A percentile compares a stretch with the other conserved stretches of the same genome.
phyloP scores from a whole-genome alignment of 2,329 filamentous ascomycete species.

The Alternaria conjuncta region DNA sequence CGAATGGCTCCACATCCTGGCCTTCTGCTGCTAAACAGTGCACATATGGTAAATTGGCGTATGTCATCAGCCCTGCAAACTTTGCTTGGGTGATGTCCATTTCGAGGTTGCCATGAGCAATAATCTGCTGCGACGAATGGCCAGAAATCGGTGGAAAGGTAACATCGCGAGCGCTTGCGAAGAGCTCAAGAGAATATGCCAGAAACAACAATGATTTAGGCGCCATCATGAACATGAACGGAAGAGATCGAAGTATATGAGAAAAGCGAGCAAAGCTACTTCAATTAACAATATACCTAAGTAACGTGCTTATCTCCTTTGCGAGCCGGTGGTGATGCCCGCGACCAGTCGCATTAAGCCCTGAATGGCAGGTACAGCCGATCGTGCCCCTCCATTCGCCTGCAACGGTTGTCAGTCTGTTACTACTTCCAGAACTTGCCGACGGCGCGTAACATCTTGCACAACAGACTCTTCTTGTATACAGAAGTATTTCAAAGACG shows the following conservation, averaged over 20 bases:
- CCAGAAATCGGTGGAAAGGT: conserved; percentile 51
- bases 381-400: conserved; percentile 7
- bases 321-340: not conserved
- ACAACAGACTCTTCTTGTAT: not conserved
- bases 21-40: conserved; percentile 51
- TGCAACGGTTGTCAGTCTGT: conserved; percentile 10
- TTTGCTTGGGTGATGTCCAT: conserved; percentile 41
- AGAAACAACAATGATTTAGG: not conserved
- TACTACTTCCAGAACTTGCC: conserved; percentile 3
- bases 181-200: not conserved
- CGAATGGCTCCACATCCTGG: conserved; percentile 51
- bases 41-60: conserved; percentile 57
- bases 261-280: not conserved
- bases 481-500: conserved; percentile 1
- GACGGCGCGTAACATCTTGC: not conserved
- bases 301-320: conserved; percentile 3
- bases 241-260: not conserved
- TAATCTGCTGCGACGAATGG: conserved; percentile 42
- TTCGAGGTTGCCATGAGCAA: conserved; percentile 22
- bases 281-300: not conserved
- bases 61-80: conserved; percentile 55
- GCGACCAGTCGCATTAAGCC: conserved; percentile 4
- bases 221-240: not conserved
- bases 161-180: conserved; percentile 48
- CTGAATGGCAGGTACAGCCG: conserved; percentile 20